Conservation (phyloP, 768 basidiomycete genomes). For the Lentinula aciculospora region DNA sequence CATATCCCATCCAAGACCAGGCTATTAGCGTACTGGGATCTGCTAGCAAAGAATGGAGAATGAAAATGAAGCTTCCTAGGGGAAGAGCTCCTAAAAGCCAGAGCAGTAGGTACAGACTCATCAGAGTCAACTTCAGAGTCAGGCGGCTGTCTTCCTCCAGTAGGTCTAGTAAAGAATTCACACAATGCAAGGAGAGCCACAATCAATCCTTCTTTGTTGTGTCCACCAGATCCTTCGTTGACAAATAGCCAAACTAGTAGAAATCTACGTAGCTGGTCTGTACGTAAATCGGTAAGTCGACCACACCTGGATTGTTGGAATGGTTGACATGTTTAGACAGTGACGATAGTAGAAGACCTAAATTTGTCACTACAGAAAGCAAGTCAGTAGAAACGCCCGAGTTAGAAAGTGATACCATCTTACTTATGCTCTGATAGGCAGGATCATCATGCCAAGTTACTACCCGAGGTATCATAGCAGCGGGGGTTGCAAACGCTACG, state of each 20-base stretch:
- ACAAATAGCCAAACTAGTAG: conserved; percentile 73
- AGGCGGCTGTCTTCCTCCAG: conserved; percentile 3
- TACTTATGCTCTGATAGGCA: conserved; percentile 45
- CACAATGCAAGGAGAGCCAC: conserved; percentile 53
- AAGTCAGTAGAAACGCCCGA: conserved; percentile 1
- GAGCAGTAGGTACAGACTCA: conserved; percentile 6
- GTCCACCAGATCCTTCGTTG: conserved; percentile 57
- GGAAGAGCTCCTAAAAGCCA: conserved; percentile 40
- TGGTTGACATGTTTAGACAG: conserved; percentile 74
- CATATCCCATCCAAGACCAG: conserved; percentile 90
- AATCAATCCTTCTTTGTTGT: conserved; percentile 60
- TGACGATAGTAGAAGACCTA: conserved; percentile 63
- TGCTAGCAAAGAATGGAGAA: conserved; percentile 64
- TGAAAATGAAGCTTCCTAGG: conserved; percentile 65
- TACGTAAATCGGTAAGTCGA: background rate
- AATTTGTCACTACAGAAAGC: conserved; percentile 48
- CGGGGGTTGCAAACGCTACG: conserved; percentile 49
- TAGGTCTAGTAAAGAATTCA: conserved; percentile 45
- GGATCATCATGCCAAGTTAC: conserved; percentile 46
- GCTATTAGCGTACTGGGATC: conserved; percentile 77
- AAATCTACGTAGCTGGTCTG: background rate
- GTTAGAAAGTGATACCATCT: conserved; percentile 16
- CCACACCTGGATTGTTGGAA: conserved; percentile 70
- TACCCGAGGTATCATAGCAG: conserved; percentile 42
- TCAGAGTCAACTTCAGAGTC: background rate